Conservation (phyloP, 345 rosid species). For the Zanthoxylum bungeanum region DNA sequence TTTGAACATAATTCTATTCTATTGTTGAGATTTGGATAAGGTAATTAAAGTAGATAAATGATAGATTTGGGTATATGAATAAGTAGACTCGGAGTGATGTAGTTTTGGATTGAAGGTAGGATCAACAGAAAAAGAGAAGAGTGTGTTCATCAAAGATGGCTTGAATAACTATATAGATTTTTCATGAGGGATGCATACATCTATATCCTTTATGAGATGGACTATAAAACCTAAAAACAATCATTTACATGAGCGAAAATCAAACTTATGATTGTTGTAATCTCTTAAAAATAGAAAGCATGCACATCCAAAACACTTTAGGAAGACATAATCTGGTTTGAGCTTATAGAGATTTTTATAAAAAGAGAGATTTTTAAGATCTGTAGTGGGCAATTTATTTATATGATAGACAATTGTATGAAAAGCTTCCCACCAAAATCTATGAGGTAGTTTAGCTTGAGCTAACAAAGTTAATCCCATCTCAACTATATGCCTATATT, state of each 20-base stretch:
- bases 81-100: rapidly evolving
- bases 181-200: neutral
- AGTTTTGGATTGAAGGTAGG: no score
- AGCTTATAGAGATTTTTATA: neutral
- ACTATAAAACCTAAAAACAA: neutral
- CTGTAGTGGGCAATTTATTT: neutral
- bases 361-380: neutral
- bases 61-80: neutral
- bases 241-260: neutral
- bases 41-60: no score
- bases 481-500: neutral
- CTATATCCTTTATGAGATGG: no score
- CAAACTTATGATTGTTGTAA: no score
- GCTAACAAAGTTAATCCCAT: neutral
- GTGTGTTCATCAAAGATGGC: neutral
- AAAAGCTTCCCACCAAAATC: neutral
- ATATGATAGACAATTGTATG: neutral
- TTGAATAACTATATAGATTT: neutral
- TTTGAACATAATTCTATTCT: no score
- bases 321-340: neutral
- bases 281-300: neutral
- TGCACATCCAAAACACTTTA: neutral
- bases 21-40: no score
- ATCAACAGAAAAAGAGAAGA: no score
- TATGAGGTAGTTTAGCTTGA: neutral